A percentile compares a stretch with the other conserved stretches of the same genome.
Evolutionary conservation across 306 rosid genomes (phyloP).

Genomic region (Ammopiptanthus mongolicus): DNA sequence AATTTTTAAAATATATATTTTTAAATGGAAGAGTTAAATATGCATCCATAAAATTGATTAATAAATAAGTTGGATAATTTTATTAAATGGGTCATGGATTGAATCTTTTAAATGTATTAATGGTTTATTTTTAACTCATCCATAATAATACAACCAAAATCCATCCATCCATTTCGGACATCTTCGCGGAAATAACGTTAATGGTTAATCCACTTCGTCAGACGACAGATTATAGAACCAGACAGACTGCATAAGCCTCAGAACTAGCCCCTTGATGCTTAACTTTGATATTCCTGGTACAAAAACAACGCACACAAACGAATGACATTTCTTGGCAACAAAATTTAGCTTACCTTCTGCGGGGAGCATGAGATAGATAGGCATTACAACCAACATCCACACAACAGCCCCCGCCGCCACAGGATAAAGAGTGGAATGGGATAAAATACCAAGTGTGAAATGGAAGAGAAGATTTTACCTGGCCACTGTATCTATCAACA

Average conservation of each 20-base stretch:
- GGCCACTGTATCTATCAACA: not conserved
- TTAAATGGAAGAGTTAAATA: too few species aligned
- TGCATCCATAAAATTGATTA: too few species aligned
- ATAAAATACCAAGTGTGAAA: not conserved
- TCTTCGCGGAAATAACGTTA: not conserved
- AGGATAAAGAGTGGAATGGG: not conserved
- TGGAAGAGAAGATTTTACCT: not conserved
- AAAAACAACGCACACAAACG: not conserved
- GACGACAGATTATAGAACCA: not conserved
- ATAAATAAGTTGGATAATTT: too few species aligned
- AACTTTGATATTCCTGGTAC: not conserved
- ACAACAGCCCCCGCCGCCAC: not conserved
- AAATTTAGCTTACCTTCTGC: not conserved
- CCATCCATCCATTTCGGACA: not conserved
- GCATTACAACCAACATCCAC: not conserved
- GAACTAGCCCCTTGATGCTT: not conserved
- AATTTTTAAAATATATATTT: too few species aligned
- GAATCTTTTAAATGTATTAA: too few species aligned
- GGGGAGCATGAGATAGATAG: not conserved
- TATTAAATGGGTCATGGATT: too few species aligned
- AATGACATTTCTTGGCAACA: not conserved
- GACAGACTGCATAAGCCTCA: not conserved
- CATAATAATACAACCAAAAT: too few species aligned
- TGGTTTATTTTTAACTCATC: too few species aligned
- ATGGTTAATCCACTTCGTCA: not conserved